Conservation (phyloP, 306 rosid genomes). For the Oxytropis ochrocephala region DNA sequence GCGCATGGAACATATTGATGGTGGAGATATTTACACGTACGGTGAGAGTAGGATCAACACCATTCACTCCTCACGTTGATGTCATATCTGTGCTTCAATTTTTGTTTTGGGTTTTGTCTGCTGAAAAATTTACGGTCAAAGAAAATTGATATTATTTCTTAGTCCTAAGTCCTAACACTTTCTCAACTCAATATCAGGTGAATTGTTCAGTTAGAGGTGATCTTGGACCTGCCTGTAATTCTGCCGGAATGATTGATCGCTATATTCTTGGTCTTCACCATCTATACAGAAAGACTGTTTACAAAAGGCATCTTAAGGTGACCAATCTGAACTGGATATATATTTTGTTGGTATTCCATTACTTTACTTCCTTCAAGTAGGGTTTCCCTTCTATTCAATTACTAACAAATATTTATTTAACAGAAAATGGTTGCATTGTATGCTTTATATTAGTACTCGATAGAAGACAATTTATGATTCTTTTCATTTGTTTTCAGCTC, state of each 20-base stretch:
- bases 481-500: conserved; percentile 48
- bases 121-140: too few species aligned
- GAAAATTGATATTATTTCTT: background rate
- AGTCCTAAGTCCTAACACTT: conserved; percentile 17
- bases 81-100: too few species aligned
- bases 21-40: conserved; percentile 36
- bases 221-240: conserved; percentile 86
- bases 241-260: conserved; percentile 93
- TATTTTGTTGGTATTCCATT: too few species aligned
- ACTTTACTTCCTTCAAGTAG: background rate
- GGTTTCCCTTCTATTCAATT: background rate
- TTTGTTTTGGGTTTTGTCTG: too few species aligned
- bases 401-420: background rate
- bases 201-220: conserved; percentile 84
- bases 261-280: conserved; percentile 65
- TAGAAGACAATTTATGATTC: conserved; percentile 9
- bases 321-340: conserved; percentile 20
- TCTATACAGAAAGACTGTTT: conserved; percentile 70
- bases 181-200: conserved; percentile 48
- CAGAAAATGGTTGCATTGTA: background rate
- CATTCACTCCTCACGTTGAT: background rate
- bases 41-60: conserved; percentile 35
- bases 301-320: conserved; percentile 92
- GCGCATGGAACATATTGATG: too few species aligned
- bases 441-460: background rate